Base-by-base conservation (phyloP, 495 filamentous ascomycete species). In the Aspergillus cavernicola region DNA sequence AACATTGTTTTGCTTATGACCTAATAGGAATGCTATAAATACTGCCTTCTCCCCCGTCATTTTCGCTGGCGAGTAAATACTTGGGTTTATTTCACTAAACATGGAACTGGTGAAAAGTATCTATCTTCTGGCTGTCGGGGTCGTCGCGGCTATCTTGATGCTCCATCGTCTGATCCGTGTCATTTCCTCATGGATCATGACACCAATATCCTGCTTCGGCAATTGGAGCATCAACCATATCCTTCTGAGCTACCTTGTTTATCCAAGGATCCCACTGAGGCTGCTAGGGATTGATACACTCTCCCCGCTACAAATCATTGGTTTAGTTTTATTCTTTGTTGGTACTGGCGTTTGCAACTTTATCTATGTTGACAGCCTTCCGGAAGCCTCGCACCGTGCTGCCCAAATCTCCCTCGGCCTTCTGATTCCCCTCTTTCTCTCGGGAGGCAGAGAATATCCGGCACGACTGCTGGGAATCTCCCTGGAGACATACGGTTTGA, bases 391-490 rank as follows among this genome's bases (percentile, higher is more conserved):
- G 5, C 46, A 13, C 2, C 22, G 53, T 33, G 56, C 50, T 13
- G 56, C 53, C 6, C 32, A 53, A 12, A 38, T 62, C 9, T 59
- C 39, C 12, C 40, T 62, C 3, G 54, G 59, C 18, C 56, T 53
- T 18, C 36, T 62, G 5, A 22, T 47, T 16, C 55, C 43, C 19
- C 40, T 56, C 11, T 56, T 56, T 24, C 23, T 60, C 18, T 55
- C 52, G n/a, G 49, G 53, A 9, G 48, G 54, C 31, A 47, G 55
- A 13, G 55, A 64, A 31, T 58, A 58, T 35, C 38, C 38, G 6
- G 55, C 57, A 32, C 43, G 45, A 13, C 37, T 65, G 4, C 55
- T 67, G 22, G 60, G 63, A 15, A 42, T 66, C 11, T 62, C 61
- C 18, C 60, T 65, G 15, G 38, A 61, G 29, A 57, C 56, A 29